Percentiles rank a stretch among this genome's conserved stretches.
phyloP scores from a whole-genome alignment of 1,284 basidiomycete species.

The Taiwanofungus camphoratus region DNA sequence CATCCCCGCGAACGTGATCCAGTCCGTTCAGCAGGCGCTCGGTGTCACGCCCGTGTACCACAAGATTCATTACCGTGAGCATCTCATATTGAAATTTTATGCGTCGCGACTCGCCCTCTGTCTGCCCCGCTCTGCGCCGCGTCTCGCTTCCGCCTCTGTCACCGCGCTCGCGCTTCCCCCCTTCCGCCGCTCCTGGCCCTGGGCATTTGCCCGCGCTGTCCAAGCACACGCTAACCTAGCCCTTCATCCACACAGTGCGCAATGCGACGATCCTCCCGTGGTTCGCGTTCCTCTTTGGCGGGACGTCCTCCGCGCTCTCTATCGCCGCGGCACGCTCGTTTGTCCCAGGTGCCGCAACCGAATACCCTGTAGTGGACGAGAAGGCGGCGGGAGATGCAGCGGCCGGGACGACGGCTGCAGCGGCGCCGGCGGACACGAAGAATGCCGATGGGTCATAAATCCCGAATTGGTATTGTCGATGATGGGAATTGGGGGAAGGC shows the following conservation, averaged over 20 bases:
- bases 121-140: background rate
- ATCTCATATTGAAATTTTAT: background rate
- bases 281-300: conserved; percentile 28
- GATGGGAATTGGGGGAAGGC: too few species aligned
- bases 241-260: conserved; percentile 15
- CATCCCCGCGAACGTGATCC: conserved; percentile 28
- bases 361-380: too few species aligned
- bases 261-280: conserved; percentile 25
- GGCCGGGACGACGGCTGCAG: too few species aligned
- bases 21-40: conserved; percentile 16
- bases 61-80: conserved; percentile 41
- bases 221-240: conserved; percentile 3
- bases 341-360: too few species aligned
- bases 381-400: too few species aligned
- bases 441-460: too few species aligned
- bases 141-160: background rate
- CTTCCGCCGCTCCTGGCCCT: too few species aligned
- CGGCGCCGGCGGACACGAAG: too few species aligned
- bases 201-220: too few species aligned
- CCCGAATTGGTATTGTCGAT: too few species aligned
- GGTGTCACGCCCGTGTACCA: conserved; percentile 44
- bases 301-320: conserved; percentile 23
- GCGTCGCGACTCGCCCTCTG: background rate
- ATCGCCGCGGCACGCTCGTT: conserved; percentile 18
- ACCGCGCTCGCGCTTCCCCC: too few species aligned